A percentile compares a stretch with the other conserved stretches of the same genome.
phyloP scores from a whole-genome alignment of 768 basidiomycete species.

The Xerocomellus chrysenteron region DNA sequence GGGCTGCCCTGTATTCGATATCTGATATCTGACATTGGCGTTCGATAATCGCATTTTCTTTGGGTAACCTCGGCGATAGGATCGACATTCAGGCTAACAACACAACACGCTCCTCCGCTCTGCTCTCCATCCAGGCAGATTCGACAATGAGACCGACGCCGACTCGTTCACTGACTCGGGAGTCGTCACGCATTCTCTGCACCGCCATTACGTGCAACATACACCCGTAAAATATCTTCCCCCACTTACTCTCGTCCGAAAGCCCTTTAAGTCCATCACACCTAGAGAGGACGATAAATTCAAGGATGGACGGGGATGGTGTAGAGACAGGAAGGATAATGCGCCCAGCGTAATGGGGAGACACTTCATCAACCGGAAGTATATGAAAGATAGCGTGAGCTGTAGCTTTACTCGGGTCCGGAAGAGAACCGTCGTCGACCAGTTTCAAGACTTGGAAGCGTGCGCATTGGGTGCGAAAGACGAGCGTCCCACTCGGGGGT shows the following conservation, averaged over 20 bases:
- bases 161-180: conserved; percentile 17
- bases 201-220: conserved; percentile 24
- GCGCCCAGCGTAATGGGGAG: conserved; percentile 8
- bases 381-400: conserved; percentile 13
- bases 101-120: conserved; percentile 7
- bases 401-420: background rate
- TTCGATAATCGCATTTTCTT: too few relatives aligned
- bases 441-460: conserved; percentile 7
- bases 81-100: conserved; percentile 7
- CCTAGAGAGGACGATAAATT: conserved; percentile 24
- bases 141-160: conserved; percentile 21
- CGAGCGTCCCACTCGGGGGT: conserved; percentile 19
- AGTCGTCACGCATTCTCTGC: background rate
- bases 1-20: too few relatives aligned
- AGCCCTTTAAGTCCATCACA: background rate
- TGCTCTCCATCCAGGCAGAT: conserved; percentile 15
- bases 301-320: conserved; percentile 3
- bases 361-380: background rate
- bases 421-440: background rate
- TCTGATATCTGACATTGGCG: background rate
- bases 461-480: conserved; percentile 21
- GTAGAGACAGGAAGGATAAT: conserved; percentile 17
- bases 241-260: conserved; percentile 11
- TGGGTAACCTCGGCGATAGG: too few relatives aligned
- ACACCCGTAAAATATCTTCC: conserved; percentile 11